Base-by-base conservation (phyloP, 768 basidiomycete genomes). In the Termitomyces bulborhizus region DNA sequence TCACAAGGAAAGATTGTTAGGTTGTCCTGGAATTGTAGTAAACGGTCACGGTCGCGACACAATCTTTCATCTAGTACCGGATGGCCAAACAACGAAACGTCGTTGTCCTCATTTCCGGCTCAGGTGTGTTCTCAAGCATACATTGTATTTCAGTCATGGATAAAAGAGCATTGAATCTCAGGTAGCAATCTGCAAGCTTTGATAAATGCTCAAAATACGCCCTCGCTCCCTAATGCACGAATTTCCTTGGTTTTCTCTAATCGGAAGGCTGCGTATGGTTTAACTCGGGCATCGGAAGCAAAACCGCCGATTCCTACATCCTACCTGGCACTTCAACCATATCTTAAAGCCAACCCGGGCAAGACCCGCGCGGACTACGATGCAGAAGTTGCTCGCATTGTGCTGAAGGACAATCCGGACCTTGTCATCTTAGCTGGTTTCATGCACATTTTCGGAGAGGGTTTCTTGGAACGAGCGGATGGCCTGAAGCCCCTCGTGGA, bases 101-200 rank as follows among this genome's bases (percentile, higher is more conserved):
- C 37, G 73, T 71, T 36, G 79, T 80, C 26, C 73, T 81, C 58
- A 76, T 80, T 55, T 81, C 79, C 57, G 78, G 78, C 60, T 79
- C 78, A 74, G 81, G 81, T 77, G 73, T 63, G 65, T 64, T 39
- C 58, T 26, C n/a, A 26, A 16, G 8, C 11, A 29, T 50, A 40
- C 26, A 12, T 18, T 13, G 4, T 18, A 7, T 4, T 2, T 11
- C 26, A 16, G 24, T n/a, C 16, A 29, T 3, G 24, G 16, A 50
- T 39, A 7, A 40, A 5, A n/a, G 21, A 24, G n/a, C 12, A 29
- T 41, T 36, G 31, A 48, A 60, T 12, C n/a, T 18, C 26, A 98
- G 96, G 97, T 41, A 89, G 90, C 24, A 99, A 99, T 71, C 84
- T 99, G 11, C 94, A 98, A 72, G 96, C 97, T 1, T 82, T 98